Conservation (phyloP, 2,329 filamentous ascomycete genomes). For the Ophiocordyceps sinensis region DNA sequence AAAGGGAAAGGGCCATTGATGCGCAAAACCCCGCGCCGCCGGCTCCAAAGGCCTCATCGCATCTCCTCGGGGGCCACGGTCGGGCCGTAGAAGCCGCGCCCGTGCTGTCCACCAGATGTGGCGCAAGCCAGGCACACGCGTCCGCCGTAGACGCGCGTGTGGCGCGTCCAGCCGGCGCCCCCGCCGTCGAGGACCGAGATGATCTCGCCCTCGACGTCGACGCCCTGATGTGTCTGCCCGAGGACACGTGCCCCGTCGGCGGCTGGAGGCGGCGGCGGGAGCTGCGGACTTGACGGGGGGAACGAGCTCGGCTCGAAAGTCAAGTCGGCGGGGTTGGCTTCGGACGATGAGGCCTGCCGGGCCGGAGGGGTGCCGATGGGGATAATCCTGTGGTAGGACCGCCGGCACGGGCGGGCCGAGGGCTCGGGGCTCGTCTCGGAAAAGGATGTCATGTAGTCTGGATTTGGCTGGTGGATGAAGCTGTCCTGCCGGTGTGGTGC, state of each 20-base stretch:
- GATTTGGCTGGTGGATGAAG: conserved; percentile 34
- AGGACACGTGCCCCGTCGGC: conserved; percentile 7
- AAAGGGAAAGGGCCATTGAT: neutral
- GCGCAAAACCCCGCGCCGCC: neutral
- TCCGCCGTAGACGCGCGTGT: conserved; percentile 45
- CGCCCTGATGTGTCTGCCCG: conserved; percentile 12
- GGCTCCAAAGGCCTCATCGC: conserved; percentile 15
- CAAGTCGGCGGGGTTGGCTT: conserved; percentile 12
- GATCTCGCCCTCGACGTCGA: conserved; percentile 34
- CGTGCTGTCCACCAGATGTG: conserved; percentile 28
- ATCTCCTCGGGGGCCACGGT: conserved; percentile 38
- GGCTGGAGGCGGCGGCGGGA: conserved; percentile 31
- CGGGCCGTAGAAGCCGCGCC: conserved; percentile 37
- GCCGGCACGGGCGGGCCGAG: conserved; percentile 20
- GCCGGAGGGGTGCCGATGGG: conserved; percentile 18
- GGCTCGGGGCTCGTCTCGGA: conserved; percentile 11
- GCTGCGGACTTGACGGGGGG: conserved; percentile 29
- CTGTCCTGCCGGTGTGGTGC: conserved; percentile 17
- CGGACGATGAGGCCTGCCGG: conserved; percentile 8
- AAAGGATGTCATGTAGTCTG: conserved; percentile 28
- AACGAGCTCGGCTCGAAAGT: conserved; percentile 33
- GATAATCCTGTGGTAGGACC: conserved; percentile 28
- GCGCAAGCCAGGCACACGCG: conserved; percentile 42
- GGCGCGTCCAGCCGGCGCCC: conserved; percentile 38
- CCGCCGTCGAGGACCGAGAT: conserved; percentile 31